These are phyloP conservation scores for Cynanchum wilfordii DNA, from an alignment of 257 asterid genomes.

Conservation along the genomic window DNA sequence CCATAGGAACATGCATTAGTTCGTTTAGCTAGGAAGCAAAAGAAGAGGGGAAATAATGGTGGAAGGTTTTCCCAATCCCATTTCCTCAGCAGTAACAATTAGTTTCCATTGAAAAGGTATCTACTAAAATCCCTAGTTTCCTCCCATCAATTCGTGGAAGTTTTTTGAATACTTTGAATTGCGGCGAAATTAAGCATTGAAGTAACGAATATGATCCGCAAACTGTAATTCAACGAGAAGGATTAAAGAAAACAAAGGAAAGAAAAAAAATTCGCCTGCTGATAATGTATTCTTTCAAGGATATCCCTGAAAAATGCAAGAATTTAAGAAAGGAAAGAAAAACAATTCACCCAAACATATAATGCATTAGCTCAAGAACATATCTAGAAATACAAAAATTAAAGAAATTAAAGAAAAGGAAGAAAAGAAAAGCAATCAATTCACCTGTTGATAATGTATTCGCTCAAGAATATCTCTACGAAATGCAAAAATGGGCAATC, in stretches of 20 bases:
- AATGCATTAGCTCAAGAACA: no score
- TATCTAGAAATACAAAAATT: no score
- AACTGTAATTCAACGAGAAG: background rate
- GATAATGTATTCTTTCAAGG: no score
- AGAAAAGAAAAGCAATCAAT: background rate
- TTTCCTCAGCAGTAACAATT: background rate
- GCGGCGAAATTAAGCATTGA: background rate
- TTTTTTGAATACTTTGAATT: background rate
- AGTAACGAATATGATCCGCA: background rate
- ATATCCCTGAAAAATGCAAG: no score
- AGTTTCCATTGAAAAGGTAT: background rate
- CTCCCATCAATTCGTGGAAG: background rate
- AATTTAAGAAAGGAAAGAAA: no score
- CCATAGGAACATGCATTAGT: no score
- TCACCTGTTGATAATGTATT: slow-evolving; percentile 63
- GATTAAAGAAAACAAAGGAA: no score
- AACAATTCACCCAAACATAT: no score
- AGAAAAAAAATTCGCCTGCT: background rate
- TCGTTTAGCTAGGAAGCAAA: background rate
- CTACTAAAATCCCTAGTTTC: background rate
- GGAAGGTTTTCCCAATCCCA: background rate
- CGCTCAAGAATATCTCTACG: slow-evolving; percentile 45
- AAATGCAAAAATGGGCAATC: slow-evolving; percentile 69
- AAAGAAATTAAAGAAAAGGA: background rate
- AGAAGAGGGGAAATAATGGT: background rate